Base-by-base conservation (phyloP, 2,329 filamentous ascomycete genomes). In the Cadophora sp. region DNA sequence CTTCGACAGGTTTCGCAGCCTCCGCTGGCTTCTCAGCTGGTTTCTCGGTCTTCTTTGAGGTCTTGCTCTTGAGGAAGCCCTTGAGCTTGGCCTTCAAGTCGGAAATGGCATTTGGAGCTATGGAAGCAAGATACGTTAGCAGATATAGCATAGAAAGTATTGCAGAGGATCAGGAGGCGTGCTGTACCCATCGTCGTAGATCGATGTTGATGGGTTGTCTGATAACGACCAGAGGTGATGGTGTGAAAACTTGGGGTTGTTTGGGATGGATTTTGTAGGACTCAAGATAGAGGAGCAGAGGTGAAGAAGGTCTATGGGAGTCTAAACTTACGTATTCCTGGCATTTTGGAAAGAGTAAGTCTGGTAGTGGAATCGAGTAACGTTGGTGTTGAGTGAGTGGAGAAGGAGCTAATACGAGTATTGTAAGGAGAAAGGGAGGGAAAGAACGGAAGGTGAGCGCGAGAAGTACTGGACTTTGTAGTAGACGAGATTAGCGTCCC, bases 31-130 rank as follows among this genome's bases (percentile, higher is more conserved):
- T 71, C 51, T 69, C 70, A 29, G 67, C 64, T 37, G 73, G 67
- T 63, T 71, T 71, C 53, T 74, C 73, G 12, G 67, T 59, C 72
- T 76, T 73, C 69, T 76, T 74, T 43, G 55, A 67, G 59, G 72
- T 73, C 68, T 77, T 77, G 66, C 70, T 66, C 68, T 72, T 76
- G 62, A 77, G 69, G 29, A 77, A 34, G 58, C 68, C 51, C 76
- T 78, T 78, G 68, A 77, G 50, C 69, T 74, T 77, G 56, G 72
- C 71, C 74, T 77, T 78, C 64, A 78, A 59, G 55, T 72, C 67
- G 19, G 67, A 61, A 37, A 78, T 37, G 29, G 74, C 73, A 55
- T 76, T 77, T 66, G 76, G 76, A 70, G 76, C 76, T 78, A 56
- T 37, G 48, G 43, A 61, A 40, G 53, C 58, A 37, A 40, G 29